Base-by-base conservation (phyloP, 768 basidiomycete species). In the Boletellus sp. region DNA sequence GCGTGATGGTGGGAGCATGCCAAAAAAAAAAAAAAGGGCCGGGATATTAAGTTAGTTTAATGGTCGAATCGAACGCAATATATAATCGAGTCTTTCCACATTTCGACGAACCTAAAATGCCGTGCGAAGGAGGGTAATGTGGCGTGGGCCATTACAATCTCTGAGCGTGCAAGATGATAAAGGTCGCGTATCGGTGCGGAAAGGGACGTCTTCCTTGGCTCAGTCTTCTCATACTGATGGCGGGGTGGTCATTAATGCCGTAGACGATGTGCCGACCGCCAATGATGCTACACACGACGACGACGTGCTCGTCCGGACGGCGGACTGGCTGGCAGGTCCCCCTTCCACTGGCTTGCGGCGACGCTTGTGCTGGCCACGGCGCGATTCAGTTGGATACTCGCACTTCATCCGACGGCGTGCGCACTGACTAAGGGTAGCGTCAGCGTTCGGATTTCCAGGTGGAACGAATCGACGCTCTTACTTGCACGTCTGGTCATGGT, bases 311-410 rank as follows among this genome's bases (percentile, higher is more conserved):
- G 65, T 48, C 26, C 55, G 65, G 37, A 45, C 20, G 16, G 60
- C 26, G 11, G 53, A 45, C 43, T 67, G 63, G 38, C 36, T 33
- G 10, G 55, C 32, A 53, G 61, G 17, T 28, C 66, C 66, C n/a
- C 58, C 45, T 20, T 68, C 66, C 26, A 52, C 48, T 35, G 56
- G 62, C 47, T 68, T 68, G 38, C 66, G 68, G 35, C 66, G 66
- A 20, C 66, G 66, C 52, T 75, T 70, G 62, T 77, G 75, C 52
- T 76, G 74, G 3, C 76, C 76, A 28, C 76, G 70, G 42, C 72
- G 72, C 11, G 74, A 77, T 50, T 77, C 75, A 43, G 74, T 76
- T n/a, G 76, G 76, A 57, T 77, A 77, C 44, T 69, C 71, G 57
- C 76, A 78, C 38, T 67, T 63, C 46, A 75, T 72, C 28, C 68